Base-by-base conservation (phyloP, 78 protist genomes). In the Goniomonas avonlea region DNA sequence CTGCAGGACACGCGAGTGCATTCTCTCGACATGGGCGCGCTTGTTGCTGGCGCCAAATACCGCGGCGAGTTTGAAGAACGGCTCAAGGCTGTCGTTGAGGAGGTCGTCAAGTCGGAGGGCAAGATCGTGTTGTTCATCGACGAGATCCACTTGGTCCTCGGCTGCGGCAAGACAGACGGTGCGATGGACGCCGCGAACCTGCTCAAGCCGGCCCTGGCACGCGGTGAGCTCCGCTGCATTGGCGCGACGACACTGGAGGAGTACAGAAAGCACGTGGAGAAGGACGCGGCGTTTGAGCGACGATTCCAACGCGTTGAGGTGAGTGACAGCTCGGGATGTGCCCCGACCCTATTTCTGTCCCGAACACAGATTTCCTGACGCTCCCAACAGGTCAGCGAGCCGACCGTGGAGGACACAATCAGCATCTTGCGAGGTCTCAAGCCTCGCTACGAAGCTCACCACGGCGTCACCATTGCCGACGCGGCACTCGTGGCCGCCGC, bases 231-330 rank as follows among this genome's bases (percentile, higher is more conserved):
- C 25, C 88, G 94, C 4, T 90, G 94, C 87, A 92, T 96, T 35
- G 99, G 99, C 32, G 99, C 99, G 3, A 98, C 99, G 3, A 98
- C 99, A 3, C 69, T 88, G 29, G 91, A 85, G 25, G 99, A 98
- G 83, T 98, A 96, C 85, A 48, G 95, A 18, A 70, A 92, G 85
- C 73, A 95, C 79, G 84, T 98, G 40, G 99, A 96, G 86, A 92
- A 94, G 81, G 99, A 96, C 80, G 88, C 96, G 31, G 99, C 99
- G 20, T 90, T 96, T 32, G 99, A 89, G 75, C 88, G 99, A 1
- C 87, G 99, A 35, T 96, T 95, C 90, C 96, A 95, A 87, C 89
- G 17, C 20, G 69, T 60, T 23, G 34, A 1, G 50, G 61, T 56
- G 32, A 25, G 61, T 11, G 61, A 56, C 35, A 11, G 32, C 35